These are phyloP conservation scores for Ophiostoma australiae DNA, from an alignment of 2,329 filamentous ascomycete genomes.

Conservation along the genomic window DNA sequence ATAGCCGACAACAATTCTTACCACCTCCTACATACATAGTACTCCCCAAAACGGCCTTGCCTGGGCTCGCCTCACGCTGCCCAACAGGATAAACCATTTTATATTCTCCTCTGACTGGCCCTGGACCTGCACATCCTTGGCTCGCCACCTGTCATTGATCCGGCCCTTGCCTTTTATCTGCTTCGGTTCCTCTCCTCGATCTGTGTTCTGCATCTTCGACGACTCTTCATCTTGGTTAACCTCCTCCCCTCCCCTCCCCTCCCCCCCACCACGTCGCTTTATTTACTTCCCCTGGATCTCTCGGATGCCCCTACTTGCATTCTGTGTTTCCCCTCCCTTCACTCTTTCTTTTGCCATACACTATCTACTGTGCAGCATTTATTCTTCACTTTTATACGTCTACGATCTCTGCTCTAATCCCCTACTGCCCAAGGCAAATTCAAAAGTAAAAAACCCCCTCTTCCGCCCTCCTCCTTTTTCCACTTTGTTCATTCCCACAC, in stretches of 20 bases:
- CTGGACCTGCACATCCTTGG: not conserved
- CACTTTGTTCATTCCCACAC: not conserved
- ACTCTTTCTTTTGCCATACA: not conserved
- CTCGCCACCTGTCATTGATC: not conserved
- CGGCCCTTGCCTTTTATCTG: not conserved
- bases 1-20: not conserved
- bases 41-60: not conserved
- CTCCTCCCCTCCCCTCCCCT: not conserved
- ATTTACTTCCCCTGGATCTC: conserved; percentile 1
- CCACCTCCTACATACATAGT: not conserved
- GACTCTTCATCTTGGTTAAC: not conserved
- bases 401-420: not conserved
- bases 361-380: not conserved
- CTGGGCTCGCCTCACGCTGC: not conserved
- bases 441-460: not conserved
- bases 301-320: not conserved
- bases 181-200: not conserved
- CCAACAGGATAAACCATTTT: not conserved
- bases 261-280: not conserved
- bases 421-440: not conserved
- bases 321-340: not conserved
- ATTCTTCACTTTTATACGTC: not conserved
- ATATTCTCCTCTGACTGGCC: not conserved
- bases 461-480: conserved; percentile 6
- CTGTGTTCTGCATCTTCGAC: not conserved